Conservation (phyloP, 2,329 filamentous ascomycete genomes). For the Akanthomyces uredinophilus region DNA sequence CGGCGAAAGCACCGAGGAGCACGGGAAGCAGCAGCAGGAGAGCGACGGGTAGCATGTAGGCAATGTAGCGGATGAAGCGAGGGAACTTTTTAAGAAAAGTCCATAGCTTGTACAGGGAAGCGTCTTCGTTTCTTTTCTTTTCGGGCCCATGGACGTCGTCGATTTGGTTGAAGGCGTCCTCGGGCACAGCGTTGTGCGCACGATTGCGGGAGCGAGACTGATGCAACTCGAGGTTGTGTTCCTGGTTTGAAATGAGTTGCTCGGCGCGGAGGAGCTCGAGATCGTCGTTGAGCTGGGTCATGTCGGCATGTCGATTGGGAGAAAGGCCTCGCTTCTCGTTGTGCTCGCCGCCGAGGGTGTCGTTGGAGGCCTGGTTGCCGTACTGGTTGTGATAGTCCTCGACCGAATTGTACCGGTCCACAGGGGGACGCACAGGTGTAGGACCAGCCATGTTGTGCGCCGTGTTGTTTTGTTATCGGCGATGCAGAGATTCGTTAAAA, state of each 20-base stretch:
- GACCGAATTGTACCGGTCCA: slow-evolving; percentile 11
- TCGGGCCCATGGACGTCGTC: slow-evolving; percentile 20
- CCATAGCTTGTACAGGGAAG: slow-evolving; percentile 37
- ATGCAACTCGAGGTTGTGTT: slow-evolving; percentile 27
- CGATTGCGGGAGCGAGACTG: slow-evolving; percentile 26
- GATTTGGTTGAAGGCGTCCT: slow-evolving; percentile 42
- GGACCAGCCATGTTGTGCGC: slow-evolving; percentile 10
- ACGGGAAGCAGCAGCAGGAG: slow-evolving; percentile 42
- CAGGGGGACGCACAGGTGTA: slow-evolving; percentile 8
- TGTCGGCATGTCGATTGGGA: slow-evolving; percentile 28
- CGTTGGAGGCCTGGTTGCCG: slow-evolving; percentile 23
- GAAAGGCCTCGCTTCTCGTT: slow-evolving; percentile 18
- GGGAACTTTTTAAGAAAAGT: slow-evolving; percentile 44
- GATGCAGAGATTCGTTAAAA: background rate
- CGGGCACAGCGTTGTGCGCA: slow-evolving; percentile 32
- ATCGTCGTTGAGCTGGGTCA: slow-evolving; percentile 41
- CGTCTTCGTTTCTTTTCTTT: slow-evolving; percentile 30
- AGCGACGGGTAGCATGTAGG: slow-evolving; percentile 44
- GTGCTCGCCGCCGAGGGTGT: slow-evolving; percentile 23
- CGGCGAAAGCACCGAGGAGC: slow-evolving; percentile 38
- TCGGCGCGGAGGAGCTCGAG: slow-evolving; percentile 46
- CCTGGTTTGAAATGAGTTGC: slow-evolving; percentile 40
- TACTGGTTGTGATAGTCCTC: slow-evolving; percentile 23
- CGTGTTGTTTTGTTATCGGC: background rate
- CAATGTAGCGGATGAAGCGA: slow-evolving; percentile 42